Evolutionary conservation across 306 rosid species (phyloP), one percentile per base, ranked within the genome.

Genomic region (Arachis hypogaea): DNA sequence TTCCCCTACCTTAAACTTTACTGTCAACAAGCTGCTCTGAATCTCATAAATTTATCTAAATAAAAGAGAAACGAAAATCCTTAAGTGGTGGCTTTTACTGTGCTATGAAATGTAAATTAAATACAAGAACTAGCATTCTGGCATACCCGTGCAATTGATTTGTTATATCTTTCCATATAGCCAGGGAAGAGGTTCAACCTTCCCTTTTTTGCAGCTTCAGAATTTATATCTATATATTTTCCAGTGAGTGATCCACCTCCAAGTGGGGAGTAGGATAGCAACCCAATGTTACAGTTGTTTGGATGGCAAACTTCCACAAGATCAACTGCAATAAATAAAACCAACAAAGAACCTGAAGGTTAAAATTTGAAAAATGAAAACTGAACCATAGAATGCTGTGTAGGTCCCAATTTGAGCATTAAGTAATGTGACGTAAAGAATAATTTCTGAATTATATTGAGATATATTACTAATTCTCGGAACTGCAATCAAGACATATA

Each of bases 291-390:
- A 78, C 33, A 80, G 85, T 94, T 88, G 58, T 86, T 82, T 52
- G 97, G 95, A 82, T 91, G 93, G 78, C 97, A 94, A 76, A 88
- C 97, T 80, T 94, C 99, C 66, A 82, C 88, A 60, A 94, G 99
- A 77, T 92, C 90, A 79, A 76, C 97, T 94, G 92, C 86, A 75
- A 50, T 68, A 43, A 80, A 52, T 56, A 60, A 52, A 67, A 76
- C 50, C 38, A 57, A 59, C 61, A 70, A 62, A 75, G 44, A 70
- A 66, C 51, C 52, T 38, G 7, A 61, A 61, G 47, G 28, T 41
- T 16, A 29, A 29, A 69, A 63, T 9, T 30, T 63, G 4, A 12
- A 7, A 3, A 7, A 16, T 68, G 5, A 22, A 7, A 18, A 18
- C 18, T 18, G 18, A 3, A 4, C 14, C 55, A 33, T 14, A 18